phyloP scores from a whole-genome alignment of 225 moss, liverwort and hornwort genomes.

The Sphagnum tenellum region DNA sequence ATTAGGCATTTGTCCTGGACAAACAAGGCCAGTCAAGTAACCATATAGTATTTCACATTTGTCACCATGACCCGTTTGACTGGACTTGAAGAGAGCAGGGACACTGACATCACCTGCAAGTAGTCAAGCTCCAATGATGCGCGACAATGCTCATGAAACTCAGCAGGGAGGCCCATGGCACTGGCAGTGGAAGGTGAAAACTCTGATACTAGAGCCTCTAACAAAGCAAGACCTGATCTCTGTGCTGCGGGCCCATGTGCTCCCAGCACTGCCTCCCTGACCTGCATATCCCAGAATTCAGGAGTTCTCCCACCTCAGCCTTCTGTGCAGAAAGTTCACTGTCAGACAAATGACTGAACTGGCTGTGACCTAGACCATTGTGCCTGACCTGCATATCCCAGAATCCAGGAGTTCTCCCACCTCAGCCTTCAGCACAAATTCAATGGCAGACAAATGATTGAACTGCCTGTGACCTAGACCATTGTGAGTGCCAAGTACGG shows the following conservation, averaged over 20 bases:
- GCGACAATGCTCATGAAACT: conserved; percentile 96
- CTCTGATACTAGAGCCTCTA: conserved; percentile 92
- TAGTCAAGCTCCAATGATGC: conserved; percentile 94
- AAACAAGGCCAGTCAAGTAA: no score
- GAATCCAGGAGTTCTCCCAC: no score
- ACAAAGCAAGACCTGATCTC: conserved; percentile 82
- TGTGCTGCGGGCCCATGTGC: conserved; percentile 94
- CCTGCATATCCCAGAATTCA: conserved; percentile 32
- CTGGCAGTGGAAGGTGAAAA: conserved; percentile 99
- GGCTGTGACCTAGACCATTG: no score
- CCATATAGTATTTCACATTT: no score
- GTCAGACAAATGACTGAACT: background rate
- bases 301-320: conserved; percentile 4
- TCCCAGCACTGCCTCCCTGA: conserved; percentile 82
- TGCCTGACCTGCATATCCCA: no score
- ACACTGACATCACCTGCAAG: conserved; percentile 47
- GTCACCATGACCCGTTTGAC: no score
- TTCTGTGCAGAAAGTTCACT: background rate
- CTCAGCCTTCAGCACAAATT: no score
- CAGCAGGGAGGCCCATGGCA: conserved; percentile 98
- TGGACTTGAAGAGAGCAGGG: no score
- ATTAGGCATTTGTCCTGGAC: no score
- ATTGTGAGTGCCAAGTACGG: no score
- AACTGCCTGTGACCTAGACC: no score
- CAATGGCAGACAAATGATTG: no score